phyloP scores from a whole-genome alignment of 495 filamentous ascomycete genomes.

The Tricharina praecox region DNA sequence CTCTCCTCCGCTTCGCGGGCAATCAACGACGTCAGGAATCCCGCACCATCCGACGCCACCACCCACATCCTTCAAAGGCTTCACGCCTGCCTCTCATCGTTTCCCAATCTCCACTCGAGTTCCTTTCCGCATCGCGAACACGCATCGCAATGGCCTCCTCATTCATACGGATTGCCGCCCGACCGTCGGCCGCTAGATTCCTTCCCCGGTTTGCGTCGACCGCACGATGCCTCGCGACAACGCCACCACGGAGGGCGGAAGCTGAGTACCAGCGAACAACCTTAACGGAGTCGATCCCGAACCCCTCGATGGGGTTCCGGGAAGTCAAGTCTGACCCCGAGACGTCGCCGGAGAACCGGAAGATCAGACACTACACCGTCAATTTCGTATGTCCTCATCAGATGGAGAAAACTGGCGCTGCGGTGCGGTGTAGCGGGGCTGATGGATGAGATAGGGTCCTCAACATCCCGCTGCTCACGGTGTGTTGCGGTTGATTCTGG shows the following conservation, averaged over 20 bases:
- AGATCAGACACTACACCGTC: constrained; percentile 97
- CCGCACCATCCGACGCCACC: constrained; percentile 4
- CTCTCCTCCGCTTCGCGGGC: neutral
- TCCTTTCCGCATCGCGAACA: constrained; percentile 8
- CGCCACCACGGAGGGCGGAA: constrained; percentile 9
- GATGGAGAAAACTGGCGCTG: too few species aligned
- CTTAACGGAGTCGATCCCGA: constrained; percentile 9
- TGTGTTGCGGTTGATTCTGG: constrained; percentile 92
- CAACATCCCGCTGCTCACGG: constrained; percentile 98
- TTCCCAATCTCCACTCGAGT: constrained; percentile 18
- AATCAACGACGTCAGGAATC: constrained; percentile 14
- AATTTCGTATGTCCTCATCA: constrained; percentile 46
- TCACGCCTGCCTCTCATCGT: constrained; percentile 6
- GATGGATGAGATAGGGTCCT: constrained; percentile 40
- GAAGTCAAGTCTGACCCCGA: constrained; percentile 10
- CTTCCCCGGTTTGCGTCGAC: constrained; percentile 8
- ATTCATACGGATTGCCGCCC: constrained; percentile 43
- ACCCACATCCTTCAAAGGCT: constrained; percentile 6
- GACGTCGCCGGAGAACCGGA: constrained; percentile 44
- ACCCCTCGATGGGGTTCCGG: constrained; percentile 1
- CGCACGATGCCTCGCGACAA: constrained; percentile 8
- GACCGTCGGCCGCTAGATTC: constrained; percentile 18
- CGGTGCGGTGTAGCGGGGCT: constrained; percentile 1
- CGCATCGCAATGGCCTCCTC: constrained; percentile 45
- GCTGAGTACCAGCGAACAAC: constrained; percentile 15